phyloP scores from a whole-genome alignment of 257 asterid species.

The Capsicum chinense region DNA sequence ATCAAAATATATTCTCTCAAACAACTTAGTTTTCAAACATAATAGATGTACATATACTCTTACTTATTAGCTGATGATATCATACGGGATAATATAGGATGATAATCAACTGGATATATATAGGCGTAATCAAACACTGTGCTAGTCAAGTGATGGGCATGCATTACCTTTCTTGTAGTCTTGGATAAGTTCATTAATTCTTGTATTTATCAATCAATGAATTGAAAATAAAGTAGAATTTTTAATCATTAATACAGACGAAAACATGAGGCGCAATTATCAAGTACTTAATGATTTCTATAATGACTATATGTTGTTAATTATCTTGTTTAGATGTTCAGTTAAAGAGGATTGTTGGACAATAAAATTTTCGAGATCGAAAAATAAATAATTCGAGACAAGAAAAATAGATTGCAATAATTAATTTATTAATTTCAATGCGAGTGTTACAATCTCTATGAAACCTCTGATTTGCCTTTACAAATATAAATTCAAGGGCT shows the following conservation, averaged over 20 bases:
- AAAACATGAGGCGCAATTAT: neutral
- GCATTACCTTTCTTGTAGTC: slow-evolving; percentile 10
- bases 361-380: too few species aligned
- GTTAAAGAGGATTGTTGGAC: neutral
- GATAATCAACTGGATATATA: neutral
- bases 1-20: neutral
- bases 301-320: neutral
- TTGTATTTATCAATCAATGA: neutral
- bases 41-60: neutral
- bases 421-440: too few species aligned
- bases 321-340: neutral
- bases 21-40: neutral
- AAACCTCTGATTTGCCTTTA: too few species aligned
- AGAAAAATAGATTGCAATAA: too few species aligned
- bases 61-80: neutral
- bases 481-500: too few species aligned
- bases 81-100: too few species aligned
- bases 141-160: too few species aligned
- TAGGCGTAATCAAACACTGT: too few species aligned
- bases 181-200: neutral
- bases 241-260: neutral
- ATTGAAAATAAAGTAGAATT: neutral
- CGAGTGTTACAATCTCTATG: too few species aligned
- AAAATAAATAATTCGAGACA: too few species aligned
- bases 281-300: neutral